phyloP scores from a whole-genome alignment of 73 alveolate genomes.

The Durusdinium trenchii region DNA sequence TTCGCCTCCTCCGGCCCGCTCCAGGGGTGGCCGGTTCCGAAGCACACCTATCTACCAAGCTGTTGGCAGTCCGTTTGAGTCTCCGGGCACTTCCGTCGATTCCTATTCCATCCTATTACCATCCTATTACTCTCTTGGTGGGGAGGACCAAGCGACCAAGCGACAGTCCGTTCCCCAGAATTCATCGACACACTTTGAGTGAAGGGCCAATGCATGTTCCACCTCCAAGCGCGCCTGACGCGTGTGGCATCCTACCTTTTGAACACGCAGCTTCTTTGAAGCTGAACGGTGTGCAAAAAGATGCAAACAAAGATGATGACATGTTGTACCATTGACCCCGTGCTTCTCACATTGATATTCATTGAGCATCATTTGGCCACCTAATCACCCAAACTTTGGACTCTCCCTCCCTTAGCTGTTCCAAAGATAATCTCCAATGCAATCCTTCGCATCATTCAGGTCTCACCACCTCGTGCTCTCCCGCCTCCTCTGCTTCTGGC shows the following conservation, averaged over 20 bases:
- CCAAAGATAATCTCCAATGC: not conserved
- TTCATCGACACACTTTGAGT: not conserved
- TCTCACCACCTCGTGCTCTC: not conserved
- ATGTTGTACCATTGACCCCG: no score
- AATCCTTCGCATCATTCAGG: not conserved
- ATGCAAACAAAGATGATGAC: no score
- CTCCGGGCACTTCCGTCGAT: no score
- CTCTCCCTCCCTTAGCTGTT: not conserved
- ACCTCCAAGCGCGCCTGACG: conserved; percentile 2
- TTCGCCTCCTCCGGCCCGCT: no score
- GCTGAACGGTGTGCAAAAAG: no score
- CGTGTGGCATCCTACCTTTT: not conserved
- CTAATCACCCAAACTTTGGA: not conserved
- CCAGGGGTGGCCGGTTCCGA: no score
- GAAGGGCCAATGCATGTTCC: not conserved
- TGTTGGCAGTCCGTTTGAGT: no score
- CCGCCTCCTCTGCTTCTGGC: conserved; percentile 4
- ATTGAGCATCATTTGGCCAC: not conserved
- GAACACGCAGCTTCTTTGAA: not conserved
- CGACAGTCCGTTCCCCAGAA: not conserved
- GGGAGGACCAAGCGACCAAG: no score
- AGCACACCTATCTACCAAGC: no score
- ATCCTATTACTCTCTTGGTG: no score
- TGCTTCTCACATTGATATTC: not conserved
- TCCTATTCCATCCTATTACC: no score